Base-by-base conservation (phyloP, 345 rosid species). In the Populus pruinosa region DNA sequence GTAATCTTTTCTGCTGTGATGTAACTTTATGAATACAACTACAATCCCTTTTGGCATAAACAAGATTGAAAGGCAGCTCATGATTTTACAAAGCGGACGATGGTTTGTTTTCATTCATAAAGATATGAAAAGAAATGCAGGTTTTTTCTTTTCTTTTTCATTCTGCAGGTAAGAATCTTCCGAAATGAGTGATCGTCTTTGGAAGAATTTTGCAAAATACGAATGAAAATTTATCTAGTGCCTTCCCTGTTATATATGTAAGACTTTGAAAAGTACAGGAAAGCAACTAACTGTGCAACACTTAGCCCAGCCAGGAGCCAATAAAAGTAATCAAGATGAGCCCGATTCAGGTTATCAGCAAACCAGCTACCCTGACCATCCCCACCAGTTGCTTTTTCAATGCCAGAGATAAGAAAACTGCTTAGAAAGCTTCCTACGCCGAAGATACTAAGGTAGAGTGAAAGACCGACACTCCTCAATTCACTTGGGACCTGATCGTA, bases 281-380 rank as follows among this genome's bases (percentile, higher is more conserved):
- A 33, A 4, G 36, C 36, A 33, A 5, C 36, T 33, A 72, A 38
- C 29, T 23, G 41, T 0, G 38, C 1, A 0, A 49, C 65, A 72
- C 49, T 56, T 17, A 72, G 35, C 5, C 76, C 76, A 5, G 50
- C 76, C 33, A 72, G 67, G 6, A 72, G 33, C 76, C 65, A 56
- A n/a, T 72, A 72, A 9, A 72, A 72, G 13, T 56, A 72, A 72
- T 72, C 76, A 56, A 72, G 17, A 59, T 72, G 76, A 1, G 66
- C 76, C 49, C 11, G 16, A 7, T 72, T 72, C 14, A 72, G 76
- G 31, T 72, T 36, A 8, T 72, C 17, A 23, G 76, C 47, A 56
- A 72, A 72, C 76, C 76, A 36, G 50, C 67, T 56, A 16, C 23
- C 66, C 1, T 72, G 67, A n/a, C 5, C 18, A 36, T 59, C 29